Evolutionary conservation across 2,329 filamentous ascomycete species (phyloP), one percentile per base, ranked within the genome.

Genomic region (Neocucurbitaria cava): DNA sequence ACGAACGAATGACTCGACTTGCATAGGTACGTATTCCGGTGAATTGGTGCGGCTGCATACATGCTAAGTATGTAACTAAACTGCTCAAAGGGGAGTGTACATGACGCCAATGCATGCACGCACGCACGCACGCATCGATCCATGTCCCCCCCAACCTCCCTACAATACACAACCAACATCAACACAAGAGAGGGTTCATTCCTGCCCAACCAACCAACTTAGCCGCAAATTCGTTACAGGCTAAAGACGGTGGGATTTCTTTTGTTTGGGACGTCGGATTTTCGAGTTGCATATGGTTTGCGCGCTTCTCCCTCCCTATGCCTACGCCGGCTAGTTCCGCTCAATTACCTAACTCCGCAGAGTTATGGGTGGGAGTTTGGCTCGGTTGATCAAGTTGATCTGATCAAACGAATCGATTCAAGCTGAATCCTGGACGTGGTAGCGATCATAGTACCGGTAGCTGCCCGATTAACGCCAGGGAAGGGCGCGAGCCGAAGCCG

Each of bases 91-190:
- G 58, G 62, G 65, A 68, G 49, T 56, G 62, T 60, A 66, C 62
- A 68, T 61, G 58, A 64, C 59, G 59, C 61, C 61, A 61, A 67
- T 58, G 66, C 63, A 63, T 64, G 62, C 59, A 63, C 62, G 62
- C 58, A 65, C 65, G 63, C 62, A 62, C 62, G 62, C 58, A 65
- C 65, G 63, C 62, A 62, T 62, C 56, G 66, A 58, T n/a, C 61
- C 62, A 66, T 50, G 56, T 54, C 50, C 50, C 54, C 52, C 54
- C 26, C 41, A 48, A 46, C 42, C 52, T 40, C 44, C 49, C 13
- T 4, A n/a, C n/a, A n/a, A n/a, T n/a, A n/a, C 20, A 9, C 24
- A 26, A 9, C 24, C 9, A 26, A 26, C 24, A 9, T 26, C 24
- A 26, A 26, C 24, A 26, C 5, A 45, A 49, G 55, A 57, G 48